A percentile compares a stretch with the other conserved stretches of the same genome.
phyloP scores from a whole-genome alignment of 2,329 filamentous ascomycete species.

The Fusarium mexicanum region DNA sequence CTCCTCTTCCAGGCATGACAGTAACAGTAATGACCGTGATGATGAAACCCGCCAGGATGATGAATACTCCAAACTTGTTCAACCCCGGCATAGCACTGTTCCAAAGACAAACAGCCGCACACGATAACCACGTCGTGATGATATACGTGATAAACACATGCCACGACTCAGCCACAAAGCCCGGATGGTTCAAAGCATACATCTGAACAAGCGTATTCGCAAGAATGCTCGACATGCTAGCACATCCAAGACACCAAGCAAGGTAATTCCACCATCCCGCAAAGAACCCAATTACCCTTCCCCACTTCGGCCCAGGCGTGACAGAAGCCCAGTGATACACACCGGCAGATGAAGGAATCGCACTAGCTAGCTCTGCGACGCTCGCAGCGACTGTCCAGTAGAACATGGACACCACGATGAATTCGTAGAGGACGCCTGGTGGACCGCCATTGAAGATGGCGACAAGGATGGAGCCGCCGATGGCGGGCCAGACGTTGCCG shows the following conservation, averaged over 20 bases:
- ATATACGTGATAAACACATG: conserved; percentile 57
- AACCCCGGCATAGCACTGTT: conserved; percentile 63
- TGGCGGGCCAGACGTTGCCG: conserved; percentile 56
- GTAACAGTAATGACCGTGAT: conserved; percentile 65
- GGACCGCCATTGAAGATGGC: conserved; percentile 70
- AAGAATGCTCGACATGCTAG: conserved; percentile 54
- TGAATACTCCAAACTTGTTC: conserved; percentile 63
- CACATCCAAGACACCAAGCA: conserved; percentile 52
- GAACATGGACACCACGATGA: conserved; percentile 58
- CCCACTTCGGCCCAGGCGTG: conserved; percentile 61
- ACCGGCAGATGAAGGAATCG: conserved; percentile 68
- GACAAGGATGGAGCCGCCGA: conserved; percentile 56
- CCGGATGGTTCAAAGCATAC: conserved; percentile 54
- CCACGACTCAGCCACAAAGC: conserved; percentile 51
- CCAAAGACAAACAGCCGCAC: conserved; percentile 59
- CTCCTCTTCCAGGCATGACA: conserved; percentile 57
- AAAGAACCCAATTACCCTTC: conserved; percentile 59
- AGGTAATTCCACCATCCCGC: conserved; percentile 59
- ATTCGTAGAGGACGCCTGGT: conserved; percentile 70
- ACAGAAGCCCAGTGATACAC: conserved; percentile 71
- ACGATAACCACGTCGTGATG: conserved; percentile 52
- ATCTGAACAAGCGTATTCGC: conserved; percentile 55
- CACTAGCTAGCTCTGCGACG: conserved; percentile 68
- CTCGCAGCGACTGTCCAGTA: conserved; percentile 68
- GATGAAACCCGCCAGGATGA: conserved; percentile 61